Evolutionary conservation across 2,329 filamentous ascomycete species (phyloP).

Genomic region (Fusarium sp.): DNA sequence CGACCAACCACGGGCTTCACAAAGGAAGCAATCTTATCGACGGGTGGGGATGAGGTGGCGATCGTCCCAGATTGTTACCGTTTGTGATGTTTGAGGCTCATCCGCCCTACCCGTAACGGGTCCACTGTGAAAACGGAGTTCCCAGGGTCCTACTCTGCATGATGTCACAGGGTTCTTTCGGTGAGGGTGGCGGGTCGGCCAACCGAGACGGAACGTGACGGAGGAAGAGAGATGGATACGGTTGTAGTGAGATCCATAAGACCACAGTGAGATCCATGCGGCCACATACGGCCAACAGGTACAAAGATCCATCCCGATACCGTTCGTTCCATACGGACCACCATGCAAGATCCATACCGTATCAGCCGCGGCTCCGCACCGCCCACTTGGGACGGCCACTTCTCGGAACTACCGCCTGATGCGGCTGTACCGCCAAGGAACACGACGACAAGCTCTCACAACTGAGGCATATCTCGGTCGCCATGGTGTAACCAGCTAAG

Average conservation of each 20-base stretch:
- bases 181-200: not conserved
- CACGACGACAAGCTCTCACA: not conserved
- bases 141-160: slow-evolving; percentile 15
- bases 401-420: slow-evolving; percentile 34
- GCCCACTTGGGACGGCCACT: slow-evolving; percentile 37
- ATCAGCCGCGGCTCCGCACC: not conserved
- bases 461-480: slow-evolving; percentile 34
- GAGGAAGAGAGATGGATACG: not conserved
- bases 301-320: slow-evolving; percentile 6
- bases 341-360: not conserved
- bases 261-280: not conserved
- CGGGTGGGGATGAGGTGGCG: slow-evolving; percentile 31
- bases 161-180: slow-evolving; percentile 32
- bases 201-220: not conserved
- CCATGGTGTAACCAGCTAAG: slow-evolving; percentile 34
- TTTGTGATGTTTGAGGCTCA: not conserved
- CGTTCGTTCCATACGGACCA: not conserved
- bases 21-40: slow-evolving; percentile 32
- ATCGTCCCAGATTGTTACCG: slow-evolving; percentile 13
- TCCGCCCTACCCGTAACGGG: slow-evolving; percentile 37
- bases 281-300: not conserved
- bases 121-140: slow-evolving; percentile 21
- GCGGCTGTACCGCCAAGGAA: slow-evolving; percentile 19
- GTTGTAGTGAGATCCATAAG: not conserved
- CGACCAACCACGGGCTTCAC: slow-evolving; percentile 21